Evolutionary conservation across 306 rosid genomes (phyloP).

Genomic region (Castanea mollissima): DNA sequence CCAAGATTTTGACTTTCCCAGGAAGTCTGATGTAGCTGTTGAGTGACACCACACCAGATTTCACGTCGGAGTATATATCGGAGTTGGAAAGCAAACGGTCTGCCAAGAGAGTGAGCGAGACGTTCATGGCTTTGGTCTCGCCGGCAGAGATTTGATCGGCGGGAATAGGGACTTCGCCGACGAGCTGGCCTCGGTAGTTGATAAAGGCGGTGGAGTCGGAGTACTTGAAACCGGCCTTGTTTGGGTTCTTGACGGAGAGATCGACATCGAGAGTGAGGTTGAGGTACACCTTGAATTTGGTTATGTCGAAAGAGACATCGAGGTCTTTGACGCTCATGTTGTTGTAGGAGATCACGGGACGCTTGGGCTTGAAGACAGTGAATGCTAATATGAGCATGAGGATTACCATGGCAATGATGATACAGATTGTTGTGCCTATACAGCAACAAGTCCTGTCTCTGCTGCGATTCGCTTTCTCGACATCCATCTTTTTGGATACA

Average conservation of each 20-base stretch:
- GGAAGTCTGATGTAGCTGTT: slow-evolving; percentile 29
- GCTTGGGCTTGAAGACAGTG: slow-evolving; percentile 53
- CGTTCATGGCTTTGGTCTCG: slow-evolving; percentile 31
- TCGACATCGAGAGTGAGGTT: slow-evolving; percentile 45
- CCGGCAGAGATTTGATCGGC: slow-evolving; percentile 31
- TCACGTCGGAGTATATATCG: slow-evolving; percentile 28
- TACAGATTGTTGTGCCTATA: slow-evolving; percentile 6
- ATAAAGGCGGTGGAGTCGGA: slow-evolving; percentile 34
- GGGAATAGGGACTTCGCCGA: slow-evolving; percentile 54
- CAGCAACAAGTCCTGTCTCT: slow-evolving; percentile 10
- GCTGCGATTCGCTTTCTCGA: slow-evolving; percentile 1
- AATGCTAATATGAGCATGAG: slow-evolving; percentile 33
- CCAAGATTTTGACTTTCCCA: slow-evolving; percentile 34
- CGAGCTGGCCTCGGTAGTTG: slow-evolving; percentile 49
- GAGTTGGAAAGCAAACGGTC: slow-evolving; percentile 41
- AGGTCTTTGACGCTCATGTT: slow-evolving; percentile 31
- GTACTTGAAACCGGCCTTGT: slow-evolving; percentile 47
- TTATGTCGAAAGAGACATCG: slow-evolving; percentile 18
- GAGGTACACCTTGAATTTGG: slow-evolving; percentile 11
- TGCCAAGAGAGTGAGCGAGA: slow-evolving; percentile 54
- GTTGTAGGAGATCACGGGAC: slow-evolving; percentile 22
- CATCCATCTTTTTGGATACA: no score
- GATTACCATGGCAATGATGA: background rate
- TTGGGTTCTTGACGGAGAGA: slow-evolving; percentile 48
- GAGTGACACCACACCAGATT: slow-evolving; percentile 40